These are phyloP conservation scores for Tillandsia fasciculata DNA, from an alignment of 176 grass and related monocot genomes.

Conservation along the genomic window DNA sequence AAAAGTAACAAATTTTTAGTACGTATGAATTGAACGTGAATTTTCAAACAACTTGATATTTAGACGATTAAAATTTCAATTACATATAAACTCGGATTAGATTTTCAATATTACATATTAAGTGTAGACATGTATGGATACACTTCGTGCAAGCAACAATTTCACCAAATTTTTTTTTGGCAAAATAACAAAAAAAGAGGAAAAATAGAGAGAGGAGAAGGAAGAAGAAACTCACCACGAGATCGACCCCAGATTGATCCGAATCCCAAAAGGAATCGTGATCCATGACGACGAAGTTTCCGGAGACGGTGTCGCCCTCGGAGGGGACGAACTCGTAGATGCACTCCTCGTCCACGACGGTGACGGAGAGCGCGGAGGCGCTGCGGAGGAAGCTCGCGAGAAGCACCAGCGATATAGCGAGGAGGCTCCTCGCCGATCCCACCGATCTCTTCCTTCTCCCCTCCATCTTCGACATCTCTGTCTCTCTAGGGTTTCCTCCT, in stretches of 20 bases:
- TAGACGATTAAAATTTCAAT: no score
- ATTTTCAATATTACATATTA: no score
- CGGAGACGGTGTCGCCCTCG: conserved; percentile 81
- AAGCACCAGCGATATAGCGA: background rate
- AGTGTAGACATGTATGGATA: no score
- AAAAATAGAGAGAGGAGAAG: no score
- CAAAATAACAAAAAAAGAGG: background rate
- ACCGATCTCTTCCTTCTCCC: background rate
- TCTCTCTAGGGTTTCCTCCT: background rate
- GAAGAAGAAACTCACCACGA: conserved; percentile 25
- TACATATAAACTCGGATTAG: no score
- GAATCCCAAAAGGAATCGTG: conserved; percentile 96
- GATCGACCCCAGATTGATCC: conserved; percentile 92
- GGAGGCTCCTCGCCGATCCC: background rate
- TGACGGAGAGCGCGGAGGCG: conserved; percentile 51
- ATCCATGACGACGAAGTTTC: conserved; percentile 97
- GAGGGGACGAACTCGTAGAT: conserved; percentile 93
- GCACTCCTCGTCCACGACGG: conserved; percentile 81
- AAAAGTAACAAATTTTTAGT: no score
- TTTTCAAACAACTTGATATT: no score
- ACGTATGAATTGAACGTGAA: no score
- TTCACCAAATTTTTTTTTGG: no score
- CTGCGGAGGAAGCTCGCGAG: background rate
- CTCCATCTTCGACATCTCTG: background rate
- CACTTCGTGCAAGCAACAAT: no score